Percentiles rank a stretch among this genome's conserved stretches.
Conservation (phyloP, 345 rosid genomes). For the Sonneratia caseolaris region DNA sequence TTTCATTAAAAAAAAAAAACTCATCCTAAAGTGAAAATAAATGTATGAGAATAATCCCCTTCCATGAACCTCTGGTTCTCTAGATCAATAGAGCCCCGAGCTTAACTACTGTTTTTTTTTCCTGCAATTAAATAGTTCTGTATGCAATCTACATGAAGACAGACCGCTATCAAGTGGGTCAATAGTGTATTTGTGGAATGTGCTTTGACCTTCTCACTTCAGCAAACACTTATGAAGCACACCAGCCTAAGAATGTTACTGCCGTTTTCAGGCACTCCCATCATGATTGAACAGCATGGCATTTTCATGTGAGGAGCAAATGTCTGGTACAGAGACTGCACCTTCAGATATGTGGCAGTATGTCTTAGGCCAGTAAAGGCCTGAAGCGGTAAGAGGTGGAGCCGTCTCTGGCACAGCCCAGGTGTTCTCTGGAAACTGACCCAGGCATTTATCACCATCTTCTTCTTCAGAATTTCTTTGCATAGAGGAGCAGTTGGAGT, state of each 20-base stretch:
- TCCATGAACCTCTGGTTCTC: neutral
- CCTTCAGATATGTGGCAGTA: conserved; percentile 21
- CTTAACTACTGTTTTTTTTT: neutral
- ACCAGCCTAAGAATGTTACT: conserved; percentile 4
- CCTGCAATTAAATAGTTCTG: neutral
- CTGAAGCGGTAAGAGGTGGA: conserved; percentile 94
- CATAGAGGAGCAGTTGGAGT: conserved; percentile 61
- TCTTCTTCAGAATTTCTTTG: conserved; percentile 56
- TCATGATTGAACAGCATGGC: neutral
- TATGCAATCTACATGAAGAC: too few relatives aligned
- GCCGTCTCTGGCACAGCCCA: conserved; percentile 81
- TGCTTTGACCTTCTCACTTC: neutral
- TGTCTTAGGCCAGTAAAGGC: conserved; percentile 68
- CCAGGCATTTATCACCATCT: conserved; percentile 38
- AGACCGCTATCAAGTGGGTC: too few relatives aligned
- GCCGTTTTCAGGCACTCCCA: conserved; percentile 2
- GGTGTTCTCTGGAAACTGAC: conserved; percentile 52
- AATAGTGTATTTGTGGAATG: too few relatives aligned
- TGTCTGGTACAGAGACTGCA: conserved; percentile 60
- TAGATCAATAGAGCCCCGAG: neutral
- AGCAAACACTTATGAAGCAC: neutral
- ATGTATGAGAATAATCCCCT: neutral
- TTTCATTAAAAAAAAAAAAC: neutral
- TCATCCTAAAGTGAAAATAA: neutral
- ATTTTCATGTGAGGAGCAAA: conserved; percentile 11